Evolutionary conservation across 768 basidiomycete species (phyloP).

Genomic region (Punctularia strigosozonata): DNA sequence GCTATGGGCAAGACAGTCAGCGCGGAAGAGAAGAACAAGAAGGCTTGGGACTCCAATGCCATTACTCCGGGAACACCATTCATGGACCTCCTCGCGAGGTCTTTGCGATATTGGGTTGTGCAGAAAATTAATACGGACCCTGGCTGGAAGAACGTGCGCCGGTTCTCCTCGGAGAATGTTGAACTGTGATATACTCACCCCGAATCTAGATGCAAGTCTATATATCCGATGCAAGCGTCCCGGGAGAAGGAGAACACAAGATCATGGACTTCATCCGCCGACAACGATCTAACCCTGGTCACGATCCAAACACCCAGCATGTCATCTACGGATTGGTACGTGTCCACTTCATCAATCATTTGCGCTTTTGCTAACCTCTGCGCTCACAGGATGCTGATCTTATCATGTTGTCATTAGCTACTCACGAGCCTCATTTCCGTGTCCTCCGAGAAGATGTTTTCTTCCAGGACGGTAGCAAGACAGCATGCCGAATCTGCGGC

Average conservation of each 20-base stretch:
- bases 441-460: conserved; percentile 98
- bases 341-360: conserved; percentile 3
- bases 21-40: conserved; percentile 75
- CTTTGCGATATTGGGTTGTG: conserved; percentile 92
- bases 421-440: conserved; percentile 96
- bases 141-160: conserved; percentile 83
- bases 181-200: neutral
- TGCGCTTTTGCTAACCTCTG: conserved; percentile 7
- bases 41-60: conserved; percentile 95
- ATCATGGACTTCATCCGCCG: conserved; percentile 98
- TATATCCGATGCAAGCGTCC: conserved; percentile 93
- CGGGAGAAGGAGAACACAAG: conserved; percentile 99
- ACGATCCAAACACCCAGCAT: conserved; percentile 91
- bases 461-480: conserved; percentile 62
- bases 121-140: conserved; percentile 91
- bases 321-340: conserved; percentile 95
- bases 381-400: conserved; percentile 85
- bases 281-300: conserved; percentile 75
- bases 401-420: conserved; percentile 96
- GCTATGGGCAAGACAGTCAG: conserved; percentile 87
- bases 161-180: neutral
- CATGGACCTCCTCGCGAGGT: conserved; percentile 84
- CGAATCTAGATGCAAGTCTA: conserved; percentile 74
- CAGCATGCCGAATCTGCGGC: conserved; percentile 85
- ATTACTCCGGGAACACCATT: conserved; percentile 99